phyloP scores from a whole-genome alignment of 805 yeast genomes.

The Wickerhamomyces subpelliculosus region DNA sequence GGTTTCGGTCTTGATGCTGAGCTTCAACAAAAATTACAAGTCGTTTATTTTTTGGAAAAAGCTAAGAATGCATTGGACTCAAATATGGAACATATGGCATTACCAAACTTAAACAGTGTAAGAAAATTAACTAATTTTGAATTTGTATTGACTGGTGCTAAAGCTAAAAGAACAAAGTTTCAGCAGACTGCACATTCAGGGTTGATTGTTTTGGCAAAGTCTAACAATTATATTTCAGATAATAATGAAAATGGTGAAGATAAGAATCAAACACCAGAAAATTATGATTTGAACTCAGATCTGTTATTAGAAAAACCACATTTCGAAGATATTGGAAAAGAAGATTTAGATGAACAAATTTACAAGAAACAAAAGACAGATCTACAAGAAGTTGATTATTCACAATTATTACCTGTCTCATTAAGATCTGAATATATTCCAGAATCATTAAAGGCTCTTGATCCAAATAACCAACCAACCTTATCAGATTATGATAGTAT shows the following conservation, averaged over 20 bases:
- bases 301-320: slow-evolving; percentile 67
- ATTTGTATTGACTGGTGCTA: slow-evolving; percentile 76
- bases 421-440: slow-evolving; percentile 61
- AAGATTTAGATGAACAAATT: slow-evolving; percentile 35
- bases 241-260: slow-evolving; percentile 23
- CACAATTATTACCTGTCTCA: slow-evolving; percentile 56
- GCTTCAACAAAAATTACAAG: slow-evolving; percentile 31
- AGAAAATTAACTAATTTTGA: slow-evolving; percentile 52
- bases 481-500: slow-evolving; percentile 63
- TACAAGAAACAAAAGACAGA: slow-evolving; percentile 31
- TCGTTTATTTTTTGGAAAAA: slow-evolving; percentile 54
- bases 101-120: slow-evolving; percentile 48
- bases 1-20: slow-evolving; percentile 22
- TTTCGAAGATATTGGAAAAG: slow-evolving; percentile 53
- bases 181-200: slow-evolving; percentile 70
- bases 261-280: slow-evolving; percentile 41
- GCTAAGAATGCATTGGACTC: slow-evolving; percentile 60
- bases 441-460: slow-evolving; percentile 39
- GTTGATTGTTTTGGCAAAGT: slow-evolving; percentile 68
- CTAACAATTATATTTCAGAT: slow-evolving; percentile 21
- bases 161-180: slow-evolving; percentile 79
- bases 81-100: slow-evolving; percentile 54
- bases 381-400: slow-evolving; percentile 29
- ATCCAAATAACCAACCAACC: slow-evolving; percentile 79
- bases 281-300: slow-evolving; percentile 65